Base-by-base conservation (phyloP, 306 rosid species). In the Inga laurina region DNA sequence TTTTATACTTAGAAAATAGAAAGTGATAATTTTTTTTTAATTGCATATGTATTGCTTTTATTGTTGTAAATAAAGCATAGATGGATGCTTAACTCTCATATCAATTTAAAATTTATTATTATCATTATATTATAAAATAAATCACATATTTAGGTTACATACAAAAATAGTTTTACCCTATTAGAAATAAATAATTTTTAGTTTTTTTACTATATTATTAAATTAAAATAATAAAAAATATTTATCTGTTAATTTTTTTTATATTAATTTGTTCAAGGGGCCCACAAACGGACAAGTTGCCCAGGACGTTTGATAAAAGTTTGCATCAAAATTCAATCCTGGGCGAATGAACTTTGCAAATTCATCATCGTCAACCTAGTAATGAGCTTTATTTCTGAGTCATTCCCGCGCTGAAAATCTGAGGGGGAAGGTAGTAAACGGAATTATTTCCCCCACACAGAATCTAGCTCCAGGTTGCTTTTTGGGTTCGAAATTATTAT, bases 381-480 rank as follows among this genome's bases (percentile, higher is more conserved):
- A 59, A 77, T 68, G 41, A 76, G 79, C 65, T 83, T 77, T 75
- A 22, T 44, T 15, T 73, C 80, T 57, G 62, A 24, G 61, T 18
- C 78, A 85, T 72, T 65, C 76, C 46, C 10, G 32, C 70, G 81
- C 49, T 34, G 48, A 72, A 76, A 82, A 48, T 16, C 77, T 43
- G 54, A 41, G 43, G 73, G 56, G 10, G 22, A 18, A 18, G 83
- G 45, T 44, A 69, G 15, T 37, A 81, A 78, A 6, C 8, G 68
- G 27, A 30, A 37, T 32, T 5, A 34, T 44, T 77, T 66, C n/a
- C 13, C 45, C 19, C 46, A 9, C 62, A 81, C 85, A 85, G 79
- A 83, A 81, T 82, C 82, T 65, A 75, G 21, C 82, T 88, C 30
- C 91, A 84, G 94, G 92, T 89, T 79, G 19, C 22, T 82, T 73